Percentiles rank a stretch among this genome's conserved stretches.
phyloP scores from a whole-genome alignment of 2,329 filamentous ascomycete genomes.

The Drechslerella stenobrocha region DNA sequence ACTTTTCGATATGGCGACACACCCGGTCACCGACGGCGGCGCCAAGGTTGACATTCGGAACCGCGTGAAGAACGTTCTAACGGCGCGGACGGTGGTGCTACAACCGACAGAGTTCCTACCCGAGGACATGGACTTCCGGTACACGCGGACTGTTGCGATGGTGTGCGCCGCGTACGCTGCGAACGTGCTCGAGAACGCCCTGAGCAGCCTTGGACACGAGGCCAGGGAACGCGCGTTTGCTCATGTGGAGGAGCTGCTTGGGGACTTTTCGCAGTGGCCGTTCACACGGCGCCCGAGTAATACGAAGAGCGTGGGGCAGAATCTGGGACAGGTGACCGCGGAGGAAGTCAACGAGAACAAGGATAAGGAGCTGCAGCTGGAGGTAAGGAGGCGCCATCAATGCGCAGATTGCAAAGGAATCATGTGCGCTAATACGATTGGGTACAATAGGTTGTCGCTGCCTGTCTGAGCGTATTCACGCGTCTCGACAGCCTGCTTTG shows the following conservation, averaged over 20 bases:
- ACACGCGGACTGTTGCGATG: conserved; percentile 89
- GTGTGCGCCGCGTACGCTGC: conserved; percentile 97
- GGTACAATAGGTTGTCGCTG: conserved; percentile 71
- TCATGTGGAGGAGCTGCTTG: conserved; percentile 92
- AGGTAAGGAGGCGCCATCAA: too few relatives aligned
- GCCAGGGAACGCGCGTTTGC: conserved; percentile 91
- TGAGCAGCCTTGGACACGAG: conserved; percentile 91
- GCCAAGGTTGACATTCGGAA: conserved; percentile 97
- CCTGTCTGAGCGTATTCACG: conserved; percentile 96
- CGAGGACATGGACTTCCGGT: conserved; percentile 91
- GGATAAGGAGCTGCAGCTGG: conserved; percentile 92
- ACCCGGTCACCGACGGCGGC: conserved; percentile 91
- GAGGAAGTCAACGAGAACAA: conserved; percentile 86
- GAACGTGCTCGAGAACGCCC: conserved; percentile 96
- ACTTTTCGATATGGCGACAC: conserved; percentile 99
- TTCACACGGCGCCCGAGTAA: conserved; percentile 78
- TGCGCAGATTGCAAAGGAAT: too few relatives aligned
- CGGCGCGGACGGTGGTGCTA: conserved; percentile 89
- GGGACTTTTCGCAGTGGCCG: conserved; percentile 96
- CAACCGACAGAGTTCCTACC: conserved; percentile 84
- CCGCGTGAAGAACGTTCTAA: conserved; percentile 88
- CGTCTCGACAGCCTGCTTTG: conserved; percentile 93
- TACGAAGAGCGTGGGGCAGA: conserved; percentile 82
- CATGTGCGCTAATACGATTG: conserved; percentile 1
- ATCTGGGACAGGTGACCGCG: conserved; percentile 80